Base-by-base conservation (phyloP, 805 yeast species). In the Ogataea populi-albae region DNA sequence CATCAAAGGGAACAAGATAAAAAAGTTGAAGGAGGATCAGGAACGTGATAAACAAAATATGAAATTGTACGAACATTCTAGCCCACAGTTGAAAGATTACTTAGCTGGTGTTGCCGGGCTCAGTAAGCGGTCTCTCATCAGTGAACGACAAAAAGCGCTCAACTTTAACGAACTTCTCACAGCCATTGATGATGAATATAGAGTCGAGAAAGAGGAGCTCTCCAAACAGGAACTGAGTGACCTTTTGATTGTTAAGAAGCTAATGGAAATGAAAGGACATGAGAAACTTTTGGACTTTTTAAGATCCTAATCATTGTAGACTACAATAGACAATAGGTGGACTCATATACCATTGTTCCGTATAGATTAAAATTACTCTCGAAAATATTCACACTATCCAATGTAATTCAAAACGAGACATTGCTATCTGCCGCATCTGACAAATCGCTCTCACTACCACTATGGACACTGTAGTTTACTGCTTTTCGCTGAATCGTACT, bases 221-320 rank as follows among this genome's bases (percentile, higher is more conserved):
- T 19, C 50, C 3, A 48, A 57, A 22, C 57, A 61, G 3, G 89
- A 82, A 45, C 26, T 74, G 1, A 52, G 61, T 3, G 79, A 79
- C 33, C 64, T 85, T 18, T 41, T 65, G 23, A 64, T 75, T 17
- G 72, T 88, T 28, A 80, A 77, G 50, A 64, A 67, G 47, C 61
- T 89, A 34, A 70, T 89, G 57, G 71, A 75, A 44, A 41, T 73
- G 26, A 88, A 84, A 57, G 95, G 95, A 1, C 72, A 73, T 46
- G 86, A 78, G 4, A 71, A 74, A 31, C 57, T 88, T 28, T 34
- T 86, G 45, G 59, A 73, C 28, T 82, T 86, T 54, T 66, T 87
- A 38, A 63, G 63, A 23, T 45, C 47, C 8, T 42, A 22, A 34
- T 17, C 12, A 14, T 8, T 17, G 25, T 24, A 30, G 26, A 17